phyloP scores from a whole-genome alignment of 2,329 filamentous ascomycete species.

The Exophiala sp. region DNA sequence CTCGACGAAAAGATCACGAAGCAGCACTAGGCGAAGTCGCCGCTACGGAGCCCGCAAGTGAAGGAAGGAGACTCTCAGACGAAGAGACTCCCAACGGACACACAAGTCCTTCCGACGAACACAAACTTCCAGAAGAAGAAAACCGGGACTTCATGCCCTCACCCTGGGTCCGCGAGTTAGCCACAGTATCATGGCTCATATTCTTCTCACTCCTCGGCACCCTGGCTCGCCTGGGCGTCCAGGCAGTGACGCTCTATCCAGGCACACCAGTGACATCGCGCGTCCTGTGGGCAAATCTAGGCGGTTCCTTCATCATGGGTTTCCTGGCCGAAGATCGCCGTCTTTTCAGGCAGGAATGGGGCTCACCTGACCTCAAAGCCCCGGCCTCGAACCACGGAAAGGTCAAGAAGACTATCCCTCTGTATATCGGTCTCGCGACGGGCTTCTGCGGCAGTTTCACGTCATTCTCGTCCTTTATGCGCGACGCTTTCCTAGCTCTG shows the following conservation, averaged over 20 bases:
- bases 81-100: constrained; percentile 8
- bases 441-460: constrained; percentile 88
- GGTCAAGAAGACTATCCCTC: constrained; percentile 73
- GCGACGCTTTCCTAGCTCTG: constrained; percentile 72
- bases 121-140: constrained; percentile 1
- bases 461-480: constrained; percentile 76
- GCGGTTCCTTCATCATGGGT: constrained; percentile 73
- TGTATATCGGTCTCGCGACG: constrained; percentile 77
- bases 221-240: constrained; percentile 70
- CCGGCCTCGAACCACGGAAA: constrained; percentile 11
- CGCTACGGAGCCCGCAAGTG: constrained; percentile 1
- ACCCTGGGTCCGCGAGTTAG: constrained; percentile 7
- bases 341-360: constrained; percentile 57
- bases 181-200: constrained; percentile 69
- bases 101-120: constrained; percentile 10
- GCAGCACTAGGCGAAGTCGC: constrained; percentile 9
- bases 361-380: constrained; percentile 22
- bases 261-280: constrained; percentile 69
- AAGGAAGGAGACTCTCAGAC: constrained; percentile 2
- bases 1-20: neutral
- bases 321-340: constrained; percentile 72
- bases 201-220: constrained; percentile 79
- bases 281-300: constrained; percentile 80
- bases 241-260: constrained; percentile 72
- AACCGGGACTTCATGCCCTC: neutral